phyloP scores from a whole-genome alignment of 108 stramenopile genomes.

The Pseudonitzschia multistriata region DNA sequence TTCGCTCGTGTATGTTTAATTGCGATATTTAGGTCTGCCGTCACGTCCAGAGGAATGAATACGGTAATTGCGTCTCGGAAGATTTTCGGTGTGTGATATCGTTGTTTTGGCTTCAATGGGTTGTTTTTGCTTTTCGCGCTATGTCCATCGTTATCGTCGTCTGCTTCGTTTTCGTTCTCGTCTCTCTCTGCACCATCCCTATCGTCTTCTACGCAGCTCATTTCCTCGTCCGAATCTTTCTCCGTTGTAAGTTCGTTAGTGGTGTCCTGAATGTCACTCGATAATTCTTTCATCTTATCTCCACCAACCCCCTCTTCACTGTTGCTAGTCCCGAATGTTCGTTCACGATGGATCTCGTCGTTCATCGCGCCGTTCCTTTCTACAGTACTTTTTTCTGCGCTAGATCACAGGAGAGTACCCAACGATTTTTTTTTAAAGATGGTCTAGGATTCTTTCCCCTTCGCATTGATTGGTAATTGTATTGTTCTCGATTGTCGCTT shows the following conservation, averaged over 20 bases:
- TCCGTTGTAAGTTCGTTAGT: not conserved
- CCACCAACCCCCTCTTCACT: not conserved
- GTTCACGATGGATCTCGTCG: not conserved
- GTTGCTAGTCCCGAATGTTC: not conserved
- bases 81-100: conserved; percentile 33
- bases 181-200: conserved; percentile 4
- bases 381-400: no score
- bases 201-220: not conserved
- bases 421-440: no score
- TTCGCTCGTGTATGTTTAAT: conserved; percentile 60
- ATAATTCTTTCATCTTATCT: not conserved
- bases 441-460: no score
- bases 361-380: not conserved
- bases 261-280: not conserved
- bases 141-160: not conserved
- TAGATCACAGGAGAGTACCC: no score
- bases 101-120: not conserved
- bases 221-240: not conserved
- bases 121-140: not conserved
- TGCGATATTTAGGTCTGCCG: conserved; percentile 80
- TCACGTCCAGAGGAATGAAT: conserved; percentile 62
- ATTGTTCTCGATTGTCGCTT: not conserved
- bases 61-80: conserved; percentile 72
- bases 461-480: not conserved
- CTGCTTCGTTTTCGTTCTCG: not conserved